phyloP scores from a whole-genome alignment of 371 early-diverging fungal genomes.

The Rhizopus sp. region DNA sequence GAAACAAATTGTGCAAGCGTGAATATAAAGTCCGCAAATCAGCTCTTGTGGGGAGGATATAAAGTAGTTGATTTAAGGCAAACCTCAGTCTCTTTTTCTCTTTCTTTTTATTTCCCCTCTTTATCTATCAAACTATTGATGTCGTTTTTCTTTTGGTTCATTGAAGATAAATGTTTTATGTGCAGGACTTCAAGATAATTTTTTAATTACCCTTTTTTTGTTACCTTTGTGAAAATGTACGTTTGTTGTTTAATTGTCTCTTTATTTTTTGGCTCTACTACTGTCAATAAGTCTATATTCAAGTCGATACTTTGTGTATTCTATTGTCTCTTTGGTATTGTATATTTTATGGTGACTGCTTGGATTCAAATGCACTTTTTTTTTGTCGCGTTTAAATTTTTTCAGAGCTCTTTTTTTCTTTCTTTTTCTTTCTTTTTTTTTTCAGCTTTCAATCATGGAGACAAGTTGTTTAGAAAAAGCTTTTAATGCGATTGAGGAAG shows the following conservation, averaged over 20 bases:
- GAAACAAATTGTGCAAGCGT: slow-evolving; percentile 3
- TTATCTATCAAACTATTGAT: too few relatives aligned
- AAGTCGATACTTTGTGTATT: too few relatives aligned
- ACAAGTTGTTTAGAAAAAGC: slow-evolving; percentile 16
- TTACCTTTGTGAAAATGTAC: neutral
- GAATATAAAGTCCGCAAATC: neutral
- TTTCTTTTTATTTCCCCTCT: too few relatives aligned
- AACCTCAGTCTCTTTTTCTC: too few relatives aligned
- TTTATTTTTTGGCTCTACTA: slow-evolving; percentile 5
- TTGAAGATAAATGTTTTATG: too few relatives aligned
- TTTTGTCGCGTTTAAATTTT: slow-evolving; percentile 2
- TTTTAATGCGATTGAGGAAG: slow-evolving; percentile 6
- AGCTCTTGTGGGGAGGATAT: too few relatives aligned
- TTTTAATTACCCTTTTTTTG: neutral
- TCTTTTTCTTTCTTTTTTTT: slow-evolving; percentile 1
- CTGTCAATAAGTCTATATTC: neutral
- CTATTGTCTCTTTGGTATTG: too few relatives aligned
- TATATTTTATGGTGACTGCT: neutral
- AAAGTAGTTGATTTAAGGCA: too few relatives aligned
- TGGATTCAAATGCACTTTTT: neutral
- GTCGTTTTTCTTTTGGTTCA: too few relatives aligned
- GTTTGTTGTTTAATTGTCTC: slow-evolving; percentile 2
- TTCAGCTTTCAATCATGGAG: slow-evolving; percentile 9
- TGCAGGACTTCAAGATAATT: neutral
- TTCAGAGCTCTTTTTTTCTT: slow-evolving; percentile 5